Evolutionary conservation across 176 grass and related monocot species (phyloP).

Genomic region (Tillandsia fasciculata): DNA sequence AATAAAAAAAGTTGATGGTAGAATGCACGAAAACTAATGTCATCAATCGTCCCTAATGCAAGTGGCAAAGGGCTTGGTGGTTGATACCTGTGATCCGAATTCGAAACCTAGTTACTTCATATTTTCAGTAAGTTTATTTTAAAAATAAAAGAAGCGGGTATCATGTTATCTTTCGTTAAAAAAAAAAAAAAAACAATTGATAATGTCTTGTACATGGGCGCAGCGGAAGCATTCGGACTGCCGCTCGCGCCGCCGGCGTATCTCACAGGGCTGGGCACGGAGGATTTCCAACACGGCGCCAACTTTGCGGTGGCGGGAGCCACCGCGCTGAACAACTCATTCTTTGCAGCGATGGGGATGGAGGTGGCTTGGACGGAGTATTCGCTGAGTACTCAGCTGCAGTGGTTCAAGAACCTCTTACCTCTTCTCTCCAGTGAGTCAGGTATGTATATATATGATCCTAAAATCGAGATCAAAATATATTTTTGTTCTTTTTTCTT

Average conservation of each 20-base stretch:
- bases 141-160: no score
- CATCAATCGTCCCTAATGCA: no score
- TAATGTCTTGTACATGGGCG: neutral
- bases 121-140: no score
- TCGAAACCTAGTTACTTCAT: no score
- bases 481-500: no score
- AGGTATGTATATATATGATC: slow-evolving; percentile 7
- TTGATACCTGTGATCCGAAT: no score
- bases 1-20: no score
- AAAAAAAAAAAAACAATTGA: no score
- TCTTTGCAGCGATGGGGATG: slow-evolving; percentile 11
- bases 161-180: no score
- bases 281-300: slow-evolving; percentile 33
- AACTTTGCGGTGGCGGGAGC: slow-evolving; percentile 48
- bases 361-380: neutral
- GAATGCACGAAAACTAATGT: no score
- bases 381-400: slow-evolving; percentile 26
- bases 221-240: slow-evolving; percentile 46
- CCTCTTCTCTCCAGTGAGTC: slow-evolving; percentile 25
- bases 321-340: slow-evolving; percentile 24
- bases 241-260: slow-evolving; percentile 27
- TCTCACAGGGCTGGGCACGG: slow-evolving; percentile 15
- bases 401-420: slow-evolving; percentile 37
- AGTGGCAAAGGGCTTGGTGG: no score
- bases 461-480: no score